phyloP scores from a whole-genome alignment of 2,329 filamentous ascomycete genomes.

The Xylaria sp. region DNA sequence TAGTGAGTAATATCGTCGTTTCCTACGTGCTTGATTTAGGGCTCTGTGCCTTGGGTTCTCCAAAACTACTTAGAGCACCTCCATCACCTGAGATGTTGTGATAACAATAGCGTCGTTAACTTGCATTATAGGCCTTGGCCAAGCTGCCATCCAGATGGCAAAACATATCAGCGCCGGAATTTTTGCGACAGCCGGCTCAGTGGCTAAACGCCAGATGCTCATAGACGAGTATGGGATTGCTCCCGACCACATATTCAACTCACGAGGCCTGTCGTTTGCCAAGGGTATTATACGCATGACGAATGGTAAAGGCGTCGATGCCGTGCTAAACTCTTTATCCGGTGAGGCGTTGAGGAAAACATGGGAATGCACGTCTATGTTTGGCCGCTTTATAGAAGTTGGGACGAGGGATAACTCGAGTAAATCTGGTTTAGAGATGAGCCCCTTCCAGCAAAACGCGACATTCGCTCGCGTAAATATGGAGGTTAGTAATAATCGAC shows the following conservation, averaged over 20 bases:
- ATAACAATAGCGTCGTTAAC: not conserved
- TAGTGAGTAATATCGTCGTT: constrained; percentile 5
- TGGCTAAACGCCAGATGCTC: constrained; percentile 46
- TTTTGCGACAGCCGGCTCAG: constrained; percentile 46
- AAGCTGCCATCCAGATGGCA: constrained; percentile 38
- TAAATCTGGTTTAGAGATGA: constrained; percentile 46
- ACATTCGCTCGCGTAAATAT: constrained; percentile 34
- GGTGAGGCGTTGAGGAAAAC: constrained; percentile 45
- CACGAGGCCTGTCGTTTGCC: constrained; percentile 42
- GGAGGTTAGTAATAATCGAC: not conserved
- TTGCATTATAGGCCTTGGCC: constrained; percentile 29
- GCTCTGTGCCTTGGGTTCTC: not conserved
- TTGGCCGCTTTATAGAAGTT: constrained; percentile 51
- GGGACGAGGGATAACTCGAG: constrained; percentile 45
- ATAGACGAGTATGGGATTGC: constrained; percentile 45
- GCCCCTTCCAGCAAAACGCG: constrained; percentile 46
- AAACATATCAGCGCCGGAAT: constrained; percentile 41
- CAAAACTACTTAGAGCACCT: too few relatives aligned
- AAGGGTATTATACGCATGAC: constrained; percentile 41
- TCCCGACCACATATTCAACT: constrained; percentile 45
- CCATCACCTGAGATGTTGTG: too few relatives aligned
- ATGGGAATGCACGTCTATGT: constrained; percentile 49
- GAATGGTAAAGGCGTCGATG: constrained; percentile 44
- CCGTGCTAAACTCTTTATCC: constrained; percentile 45
- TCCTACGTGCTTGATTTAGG: not conserved